phyloP scores from a whole-genome alignment of 805 yeast genomes.

The Candida ipomoeae region DNA sequence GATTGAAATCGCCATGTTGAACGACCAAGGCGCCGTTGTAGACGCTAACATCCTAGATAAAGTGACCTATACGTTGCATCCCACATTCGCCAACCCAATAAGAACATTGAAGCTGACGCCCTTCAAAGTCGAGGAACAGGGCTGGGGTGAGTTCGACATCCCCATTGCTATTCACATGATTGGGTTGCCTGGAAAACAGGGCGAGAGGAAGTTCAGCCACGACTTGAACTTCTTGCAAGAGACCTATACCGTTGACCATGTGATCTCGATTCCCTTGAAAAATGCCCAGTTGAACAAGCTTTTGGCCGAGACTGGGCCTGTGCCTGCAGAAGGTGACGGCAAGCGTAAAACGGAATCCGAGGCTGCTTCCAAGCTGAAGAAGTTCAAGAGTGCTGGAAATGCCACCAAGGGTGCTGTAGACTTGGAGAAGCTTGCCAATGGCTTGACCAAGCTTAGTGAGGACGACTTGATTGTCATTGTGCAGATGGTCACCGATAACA shows the following conservation, averaged over 20 bases:
- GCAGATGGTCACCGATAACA: conserved; percentile 95
- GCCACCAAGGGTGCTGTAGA: conserved; percentile 76
- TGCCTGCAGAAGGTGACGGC: conserved; percentile 51
- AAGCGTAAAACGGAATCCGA: conserved; percentile 30
- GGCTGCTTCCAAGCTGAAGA: conserved; percentile 41
- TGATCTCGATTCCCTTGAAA: conserved; percentile 71
- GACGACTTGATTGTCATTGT: conserved; percentile 93
- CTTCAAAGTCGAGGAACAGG: conserved; percentile 83
- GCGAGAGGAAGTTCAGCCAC: conserved; percentile 82
- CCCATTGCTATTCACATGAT: conserved; percentile 70
- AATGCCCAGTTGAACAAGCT: conserved; percentile 63
- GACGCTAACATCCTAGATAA: conserved; percentile 88
- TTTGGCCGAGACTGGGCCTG: conserved; percentile 77
- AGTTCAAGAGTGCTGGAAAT: conserved; percentile 43
- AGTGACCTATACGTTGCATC: conserved; percentile 91
- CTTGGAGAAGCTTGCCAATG: conserved; percentile 85
- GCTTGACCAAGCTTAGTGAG: conserved; percentile 80
- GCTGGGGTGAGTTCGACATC: conserved; percentile 98
- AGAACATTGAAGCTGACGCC: conserved; percentile 80
- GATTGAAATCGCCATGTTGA: conserved; percentile 68
- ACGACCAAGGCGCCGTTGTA: conserved; percentile 73
- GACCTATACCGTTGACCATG: conserved; percentile 73
- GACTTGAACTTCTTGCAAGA: conserved; percentile 84
- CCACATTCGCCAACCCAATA: conserved; percentile 87
- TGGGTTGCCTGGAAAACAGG: conserved; percentile 66